A percentile compares a stretch with the other conserved stretches of the same genome.
phyloP scores from a whole-genome alignment of 2,329 filamentous ascomycete species.

The Trichoderma asperellum region DNA sequence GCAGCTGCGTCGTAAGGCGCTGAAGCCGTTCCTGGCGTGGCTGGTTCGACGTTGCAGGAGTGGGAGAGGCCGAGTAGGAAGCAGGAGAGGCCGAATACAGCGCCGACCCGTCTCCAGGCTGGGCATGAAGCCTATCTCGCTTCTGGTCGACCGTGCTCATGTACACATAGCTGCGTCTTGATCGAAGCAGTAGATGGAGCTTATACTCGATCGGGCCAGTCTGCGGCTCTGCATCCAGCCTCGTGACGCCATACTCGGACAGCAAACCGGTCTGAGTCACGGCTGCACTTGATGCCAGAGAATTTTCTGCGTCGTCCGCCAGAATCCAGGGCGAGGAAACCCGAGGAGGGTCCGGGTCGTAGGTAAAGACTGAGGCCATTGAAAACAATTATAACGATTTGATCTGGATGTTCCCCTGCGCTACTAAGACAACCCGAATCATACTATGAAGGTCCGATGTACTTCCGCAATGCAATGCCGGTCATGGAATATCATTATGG shows the following conservation, averaged over 20 bases:
- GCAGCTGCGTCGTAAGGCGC: constrained; percentile 88
- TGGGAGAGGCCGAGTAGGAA: constrained; percentile 37
- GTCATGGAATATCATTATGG: constrained; percentile 24
- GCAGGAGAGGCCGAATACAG: constrained; percentile 36
- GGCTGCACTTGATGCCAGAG: constrained; percentile 37
- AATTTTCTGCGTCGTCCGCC: constrained; percentile 51
- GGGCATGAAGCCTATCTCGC: constrained; percentile 16
- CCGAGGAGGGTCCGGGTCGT: constrained; percentile 82
- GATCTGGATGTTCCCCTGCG: neutral
- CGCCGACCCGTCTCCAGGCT: constrained; percentile 17
- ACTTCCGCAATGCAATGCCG: neutral
- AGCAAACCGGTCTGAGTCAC: constrained; percentile 45
- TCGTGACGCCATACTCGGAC: constrained; percentile 69
- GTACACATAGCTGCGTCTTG: constrained; percentile 71
- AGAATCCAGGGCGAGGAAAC: constrained; percentile 90
- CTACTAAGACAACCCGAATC: neutral
- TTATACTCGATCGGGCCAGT: constrained; percentile 97
- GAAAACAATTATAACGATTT: neutral
- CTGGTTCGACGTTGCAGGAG: constrained; percentile 59
- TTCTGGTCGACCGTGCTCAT: constrained; percentile 61
- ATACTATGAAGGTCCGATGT: constrained; percentile 12
- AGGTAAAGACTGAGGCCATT: constrained; percentile 97
- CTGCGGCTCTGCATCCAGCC: constrained; percentile 86
- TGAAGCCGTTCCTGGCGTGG: constrained; percentile 82
- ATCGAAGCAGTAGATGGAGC: constrained; percentile 81